Percentiles rank a stretch among this genome's conserved stretches.
Evolutionary conservation across 768 basidiomycete species (phyloP).

Genomic region (Stropharia rugosoannulata): DNA sequence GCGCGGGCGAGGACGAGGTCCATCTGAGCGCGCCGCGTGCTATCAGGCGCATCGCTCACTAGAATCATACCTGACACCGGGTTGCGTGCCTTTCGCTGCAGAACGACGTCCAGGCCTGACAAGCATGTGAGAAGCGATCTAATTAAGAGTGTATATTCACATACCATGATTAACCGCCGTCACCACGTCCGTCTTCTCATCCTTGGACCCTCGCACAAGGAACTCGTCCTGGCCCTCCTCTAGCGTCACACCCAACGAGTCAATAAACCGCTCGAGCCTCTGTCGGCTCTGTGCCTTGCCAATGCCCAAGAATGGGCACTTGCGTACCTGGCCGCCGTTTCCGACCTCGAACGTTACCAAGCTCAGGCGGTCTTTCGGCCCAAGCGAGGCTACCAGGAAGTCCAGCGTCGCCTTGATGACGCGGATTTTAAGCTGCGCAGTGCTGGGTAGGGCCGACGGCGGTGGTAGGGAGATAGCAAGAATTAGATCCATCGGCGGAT

Average conservation of each 20-base stretch:
- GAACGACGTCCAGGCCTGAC: slow-evolving; percentile 84
- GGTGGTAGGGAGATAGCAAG: slow-evolving; percentile 88
- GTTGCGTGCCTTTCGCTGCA: slow-evolving; percentile 92
- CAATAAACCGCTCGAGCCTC: slow-evolving; percentile 76
- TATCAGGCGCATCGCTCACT: slow-evolving; percentile 90
- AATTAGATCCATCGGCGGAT: slow-evolving; percentile 90
- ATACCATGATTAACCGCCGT: slow-evolving; percentile 96
- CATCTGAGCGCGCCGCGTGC: slow-evolving; percentile 94
- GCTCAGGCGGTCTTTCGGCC: slow-evolving; percentile 78
- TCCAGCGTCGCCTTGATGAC: slow-evolving; percentile 89
- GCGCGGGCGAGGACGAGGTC: slow-evolving; percentile 96
- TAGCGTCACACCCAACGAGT: slow-evolving; percentile 53
- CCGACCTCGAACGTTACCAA: slow-evolving; percentile 94
- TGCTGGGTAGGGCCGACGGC: slow-evolving; percentile 66
- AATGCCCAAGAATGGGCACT: slow-evolving; percentile 87
- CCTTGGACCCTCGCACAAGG: slow-evolving; percentile 71
- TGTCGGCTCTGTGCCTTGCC: slow-evolving; percentile 68
- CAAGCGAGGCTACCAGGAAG: slow-evolving; percentile 78
- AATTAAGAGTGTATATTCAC: slow-evolving; percentile 11
- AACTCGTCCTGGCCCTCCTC: slow-evolving; percentile 49
- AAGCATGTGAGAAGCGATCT: slow-evolving; percentile 4
- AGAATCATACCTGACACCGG: slow-evolving; percentile 90
- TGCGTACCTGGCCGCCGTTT: slow-evolving; percentile 74
- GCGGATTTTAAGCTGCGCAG: slow-evolving; percentile 82
- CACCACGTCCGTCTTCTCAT: slow-evolving; percentile 96